Evolutionary conservation across 306 rosid species (phyloP).

Genomic region (Calophaca sinica): DNA sequence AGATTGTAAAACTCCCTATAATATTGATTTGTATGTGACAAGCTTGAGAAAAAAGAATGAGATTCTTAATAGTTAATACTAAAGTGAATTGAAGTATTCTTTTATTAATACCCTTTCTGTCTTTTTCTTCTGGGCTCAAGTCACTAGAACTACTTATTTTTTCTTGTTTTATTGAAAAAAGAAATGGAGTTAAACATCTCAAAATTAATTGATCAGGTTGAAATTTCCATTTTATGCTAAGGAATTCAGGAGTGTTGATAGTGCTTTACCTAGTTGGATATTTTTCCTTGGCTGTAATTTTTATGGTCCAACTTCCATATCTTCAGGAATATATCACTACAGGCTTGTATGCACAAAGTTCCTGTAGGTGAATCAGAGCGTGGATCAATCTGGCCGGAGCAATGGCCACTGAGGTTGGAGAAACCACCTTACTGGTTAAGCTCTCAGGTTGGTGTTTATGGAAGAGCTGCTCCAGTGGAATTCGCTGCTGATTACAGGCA

Average conservation of each 20-base stretch:
- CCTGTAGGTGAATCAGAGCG: conserved; percentile 61
- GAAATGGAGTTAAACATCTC: conserved; percentile 4
- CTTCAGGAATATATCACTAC: conserved; percentile 74
- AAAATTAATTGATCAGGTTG: background rate
- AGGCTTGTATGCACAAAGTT: conserved; percentile 78
- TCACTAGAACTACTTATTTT: background rate
- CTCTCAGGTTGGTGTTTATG: conserved; percentile 66
- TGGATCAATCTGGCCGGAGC: conserved; percentile 75
- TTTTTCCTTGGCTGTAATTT: conserved; percentile 16
- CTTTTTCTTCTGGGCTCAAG: conserved; percentile 4
- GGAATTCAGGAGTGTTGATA: conserved; percentile 1
- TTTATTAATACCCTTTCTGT: background rate
- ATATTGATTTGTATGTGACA: background rate
- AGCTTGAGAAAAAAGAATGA: conserved; percentile 13
- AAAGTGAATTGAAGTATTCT: background rate
- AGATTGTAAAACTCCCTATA: background rate
- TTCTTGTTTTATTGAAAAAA: too few species aligned
- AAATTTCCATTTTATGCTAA: conserved; percentile 23
- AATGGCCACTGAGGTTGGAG: conserved; percentile 84
- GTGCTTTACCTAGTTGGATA: conserved; percentile 27
- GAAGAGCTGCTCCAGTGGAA: conserved; percentile 65
- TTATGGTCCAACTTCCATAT: conserved; percentile 32
- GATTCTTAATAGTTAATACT: background rate
- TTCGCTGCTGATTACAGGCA: conserved; percentile 71
- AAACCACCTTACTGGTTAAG: conserved; percentile 83